Base-by-base conservation (phyloP, 108 stramenopile species). In the Fistulifera solaris region DNA sequence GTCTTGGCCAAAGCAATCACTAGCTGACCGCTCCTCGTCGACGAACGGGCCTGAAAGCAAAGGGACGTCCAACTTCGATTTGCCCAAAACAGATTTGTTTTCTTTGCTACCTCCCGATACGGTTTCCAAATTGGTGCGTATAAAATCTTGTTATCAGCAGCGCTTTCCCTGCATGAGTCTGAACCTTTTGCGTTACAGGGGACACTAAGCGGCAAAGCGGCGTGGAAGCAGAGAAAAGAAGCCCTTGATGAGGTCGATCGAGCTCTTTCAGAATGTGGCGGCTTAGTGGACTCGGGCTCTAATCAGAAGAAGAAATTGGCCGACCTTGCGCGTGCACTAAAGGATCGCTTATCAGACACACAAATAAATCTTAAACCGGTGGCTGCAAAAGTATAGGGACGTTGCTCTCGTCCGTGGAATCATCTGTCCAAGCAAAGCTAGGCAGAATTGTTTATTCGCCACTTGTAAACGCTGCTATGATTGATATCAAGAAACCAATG, bases 321-420 rank as follows among this genome's bases (percentile, higher is more conserved):
- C 6, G 77, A 81, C 4, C 54, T 85, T n/a, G 38, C 68, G 3
- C 26, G 75, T 40, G 77, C 66, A 18, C 52, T 94, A 23, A 51
- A 66, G 38, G 75, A 76, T 11, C 78, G 93, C 14, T 66, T 94
- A 23, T 68, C 67, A 48, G 93, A 94, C 65, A 81, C 88, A 17
- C 93, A 94, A 57, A 85, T 83, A 54, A 94, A 94, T 67, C 62
- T 94, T 16, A 89, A 88, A 51, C 93, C 93, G 22, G 25, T 89
- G 24, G 86, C 93, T 21, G 88, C 87, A 23, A 50, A 67, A 24
- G 72, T 1, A 81, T 94, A 48, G 86, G 72, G 14, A 43, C 44
- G 0, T 48, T 89, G 25, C 58, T 94, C 1, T 72, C 68, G 25
- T 65, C 50, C 19, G 66, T 80, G 38, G 93, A 90, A 48, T 74